Evolutionary conservation across 495 filamentous ascomycete genomes (phyloP), one percentile per base, ranked within the genome.

Genomic region (Astrocystis sublimbata): DNA sequence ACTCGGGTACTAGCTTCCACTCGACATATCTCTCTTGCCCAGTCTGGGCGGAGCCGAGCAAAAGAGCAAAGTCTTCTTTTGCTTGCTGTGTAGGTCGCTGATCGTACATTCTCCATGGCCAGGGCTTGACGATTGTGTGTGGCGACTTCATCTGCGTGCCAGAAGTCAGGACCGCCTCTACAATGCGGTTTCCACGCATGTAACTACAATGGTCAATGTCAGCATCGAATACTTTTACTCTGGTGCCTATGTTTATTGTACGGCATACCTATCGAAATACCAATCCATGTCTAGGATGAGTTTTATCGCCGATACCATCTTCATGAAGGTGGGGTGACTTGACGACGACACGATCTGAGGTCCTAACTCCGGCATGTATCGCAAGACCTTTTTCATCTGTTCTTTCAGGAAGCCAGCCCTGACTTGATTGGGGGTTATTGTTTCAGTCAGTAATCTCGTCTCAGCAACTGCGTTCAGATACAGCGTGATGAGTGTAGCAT

Each of bases 51-150:
- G 58, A 53, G 3, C 62, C 31, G 6, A 75, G 7, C 26, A 61
- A 15, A 0, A 35, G 57, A 6, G 68, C 64, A 63, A 79, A 77
- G 31, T 76, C 72, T 30, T 73, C 61, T 31, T 69, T 57, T n/a
- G 61, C 65, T 6, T 71, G 64, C 2, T 28, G 23, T 36, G 76
- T 60, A 7, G 61, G 47, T 7, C 46, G 61, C 2, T 43, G 57
- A 0, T 63, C 45, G 28, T 67, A 67, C 33, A 78, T 38, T 33
- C 52, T 61, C 53, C 65, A 43, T 2, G 77, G 76, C 75, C 75
- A 77, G 50, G 72, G 69, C 1, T 72, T 71, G 23, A 79, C 64
- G 52, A 78, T 68, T 1, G 71, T 78, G 33, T 78, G 63, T 0
- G 26, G 26, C 10, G 70, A 31, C 57, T 76, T 79, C 61, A 73